Evolutionary conservation across 768 basidiomycete genomes (phyloP).

Genomic region (Mycena vitilis): DNA sequence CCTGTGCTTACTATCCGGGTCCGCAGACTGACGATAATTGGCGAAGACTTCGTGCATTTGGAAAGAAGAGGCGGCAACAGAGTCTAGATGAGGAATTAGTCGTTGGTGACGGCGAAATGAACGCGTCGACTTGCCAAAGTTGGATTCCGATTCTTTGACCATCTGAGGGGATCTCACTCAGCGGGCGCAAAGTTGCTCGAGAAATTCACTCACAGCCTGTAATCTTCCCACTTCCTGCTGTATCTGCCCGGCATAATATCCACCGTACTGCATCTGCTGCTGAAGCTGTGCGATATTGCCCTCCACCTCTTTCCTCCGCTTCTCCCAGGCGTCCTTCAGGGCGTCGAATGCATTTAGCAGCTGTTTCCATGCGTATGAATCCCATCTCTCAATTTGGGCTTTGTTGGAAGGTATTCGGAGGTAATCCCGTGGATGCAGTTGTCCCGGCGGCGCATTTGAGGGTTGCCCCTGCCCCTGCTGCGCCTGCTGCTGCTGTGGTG

Average conservation of each 20-base stretch:
- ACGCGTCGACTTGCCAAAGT: conserved; percentile 56
- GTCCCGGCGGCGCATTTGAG: conserved; percentile 37
- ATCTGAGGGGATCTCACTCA: conserved; percentile 53
- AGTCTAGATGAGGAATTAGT: conserved; percentile 52
- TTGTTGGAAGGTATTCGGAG: conserved; percentile 64
- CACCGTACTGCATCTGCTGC: conserved; percentile 58
- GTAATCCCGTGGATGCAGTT: conserved; percentile 75
- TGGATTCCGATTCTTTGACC: conserved; percentile 64
- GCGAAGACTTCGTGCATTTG: conserved; percentile 81
- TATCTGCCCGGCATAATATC: conserved; percentile 58
- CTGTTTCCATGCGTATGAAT: conserved; percentile 78
- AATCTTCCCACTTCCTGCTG: conserved; percentile 69
- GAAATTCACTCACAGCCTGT: conserved; percentile 61
- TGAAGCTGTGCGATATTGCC: conserved; percentile 56
- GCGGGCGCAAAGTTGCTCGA: conserved; percentile 20
- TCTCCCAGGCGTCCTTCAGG: conserved; percentile 75
- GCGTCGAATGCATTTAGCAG: conserved; percentile 69
- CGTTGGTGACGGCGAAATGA: no score
- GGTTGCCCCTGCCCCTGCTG: conserved; percentile 37
- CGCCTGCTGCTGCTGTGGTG: no score
- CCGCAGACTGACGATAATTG: conserved; percentile 81
- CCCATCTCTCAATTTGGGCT: conserved; percentile 77
- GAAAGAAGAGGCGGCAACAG: conserved; percentile 75
- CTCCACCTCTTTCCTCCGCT: conserved; percentile 67
- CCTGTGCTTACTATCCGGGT: conserved; percentile 75